phyloP scores from a whole-genome alignment of 1,139 yeast species.

The Yamadazyma trypodendri region DNA sequence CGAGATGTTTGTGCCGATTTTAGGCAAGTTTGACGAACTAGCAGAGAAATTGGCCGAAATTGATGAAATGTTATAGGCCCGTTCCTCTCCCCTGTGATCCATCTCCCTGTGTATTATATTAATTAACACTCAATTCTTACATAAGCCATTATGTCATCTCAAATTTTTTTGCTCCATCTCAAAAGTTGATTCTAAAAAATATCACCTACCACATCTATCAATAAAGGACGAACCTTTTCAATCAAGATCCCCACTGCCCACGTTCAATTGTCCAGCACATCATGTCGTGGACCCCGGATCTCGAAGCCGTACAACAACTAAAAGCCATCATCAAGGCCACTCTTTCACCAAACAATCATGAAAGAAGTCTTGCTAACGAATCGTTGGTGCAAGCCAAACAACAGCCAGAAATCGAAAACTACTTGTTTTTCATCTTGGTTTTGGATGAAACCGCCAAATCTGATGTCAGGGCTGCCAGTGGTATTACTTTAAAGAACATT shows the following conservation, averaged over 20 bases:
- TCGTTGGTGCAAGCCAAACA: conserved; percentile 66
- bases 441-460: conserved; percentile 45
- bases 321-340: conserved; percentile 64
- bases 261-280: neutral
- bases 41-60: conserved; percentile 47
- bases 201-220: too few relatives aligned
- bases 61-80: conserved; percentile 24
- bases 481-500: conserved; percentile 77
- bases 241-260: neutral
- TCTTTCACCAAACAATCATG: conserved; percentile 53
- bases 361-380: conserved; percentile 60
- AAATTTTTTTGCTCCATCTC: neutral
- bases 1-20: conserved; percentile 46
- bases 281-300: conserved; percentile 61
- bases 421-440: conserved; percentile 68
- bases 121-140: neutral
- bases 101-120: conserved; percentile 1
- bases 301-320: conserved; percentile 59
- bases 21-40: conserved; percentile 46
- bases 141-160: conserved; percentile 1
- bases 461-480: conserved; percentile 85
- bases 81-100: too few relatives aligned
- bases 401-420: conserved; percentile 78
- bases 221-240: too few relatives aligned
- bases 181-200: neutral